These are phyloP conservation scores for Fusarium pseudograminearum DNA, from an alignment of 2,329 filamentous ascomycete species.

Conservation along the genomic window DNA sequence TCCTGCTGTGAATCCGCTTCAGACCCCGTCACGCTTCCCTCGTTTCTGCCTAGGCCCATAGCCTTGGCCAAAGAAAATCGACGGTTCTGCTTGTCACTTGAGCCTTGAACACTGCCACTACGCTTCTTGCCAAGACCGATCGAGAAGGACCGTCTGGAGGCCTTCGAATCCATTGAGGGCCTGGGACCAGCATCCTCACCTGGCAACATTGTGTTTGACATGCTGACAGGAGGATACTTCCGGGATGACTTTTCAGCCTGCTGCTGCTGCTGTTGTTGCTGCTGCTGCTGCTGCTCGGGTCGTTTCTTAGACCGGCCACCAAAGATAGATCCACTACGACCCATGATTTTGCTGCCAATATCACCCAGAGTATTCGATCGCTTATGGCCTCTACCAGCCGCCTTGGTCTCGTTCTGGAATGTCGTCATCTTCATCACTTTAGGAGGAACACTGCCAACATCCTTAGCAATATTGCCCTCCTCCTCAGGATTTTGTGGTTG, in stretches of 20 bases:
- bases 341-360: slow-evolving; percentile 86
- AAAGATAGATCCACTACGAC: slow-evolving; percentile 84
- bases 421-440: slow-evolving; percentile 71
- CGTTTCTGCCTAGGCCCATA: slow-evolving; percentile 70
- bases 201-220: slow-evolving; percentile 77
- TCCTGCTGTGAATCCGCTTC: slow-evolving; percentile 65
- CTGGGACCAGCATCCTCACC: slow-evolving; percentile 65
- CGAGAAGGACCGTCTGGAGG: slow-evolving; percentile 76
- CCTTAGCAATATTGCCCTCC: slow-evolving; percentile 72
- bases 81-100: slow-evolving; percentile 68
- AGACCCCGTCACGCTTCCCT: slow-evolving; percentile 60
- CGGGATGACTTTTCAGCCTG: slow-evolving; percentile 68
- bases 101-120: slow-evolving; percentile 73
- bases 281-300: slow-evolving; percentile 61
- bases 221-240: slow-evolving; percentile 90
- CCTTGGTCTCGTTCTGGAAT: slow-evolving; percentile 66
- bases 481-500: slow-evolving; percentile 75
- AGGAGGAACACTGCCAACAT: slow-evolving; percentile 69
- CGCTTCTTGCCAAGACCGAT: slow-evolving; percentile 76
- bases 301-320: slow-evolving; percentile 70
- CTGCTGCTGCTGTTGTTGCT: slow-evolving; percentile 63
- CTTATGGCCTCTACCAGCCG: slow-evolving; percentile 70
- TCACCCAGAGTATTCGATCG: slow-evolving; percentile 82
- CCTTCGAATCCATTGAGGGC: slow-evolving; percentile 76
- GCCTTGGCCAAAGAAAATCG: slow-evolving; percentile 79